Percentiles rank a stretch among this genome's conserved stretches.
Evolutionary conservation across 257 asterid genomes (phyloP).

Genomic region (Handroanthus guayacan): DNA sequence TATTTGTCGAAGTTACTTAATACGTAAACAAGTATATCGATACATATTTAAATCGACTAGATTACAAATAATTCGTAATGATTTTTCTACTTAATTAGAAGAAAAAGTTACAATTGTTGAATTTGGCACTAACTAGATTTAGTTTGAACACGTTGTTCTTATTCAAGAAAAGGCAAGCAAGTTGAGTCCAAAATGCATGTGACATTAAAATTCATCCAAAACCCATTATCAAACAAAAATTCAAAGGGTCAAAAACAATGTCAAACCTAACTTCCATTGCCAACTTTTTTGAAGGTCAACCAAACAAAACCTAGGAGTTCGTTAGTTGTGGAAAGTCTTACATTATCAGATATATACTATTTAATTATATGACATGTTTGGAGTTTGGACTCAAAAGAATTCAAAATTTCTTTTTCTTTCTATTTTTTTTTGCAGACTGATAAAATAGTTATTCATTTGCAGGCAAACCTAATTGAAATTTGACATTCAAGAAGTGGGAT

Average conservation of each 20-base stretch:
- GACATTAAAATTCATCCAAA: slow-evolving; percentile 35
- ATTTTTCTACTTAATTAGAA: not conserved
- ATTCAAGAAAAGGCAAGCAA: slow-evolving; percentile 31
- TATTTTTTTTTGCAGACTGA: not conserved
- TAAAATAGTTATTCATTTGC: slow-evolving; percentile 35
- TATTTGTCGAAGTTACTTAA: no score
- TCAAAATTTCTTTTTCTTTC: not conserved
- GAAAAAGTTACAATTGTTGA: not conserved
- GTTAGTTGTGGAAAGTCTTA: slow-evolving; percentile 28
- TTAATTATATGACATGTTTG: not conserved
- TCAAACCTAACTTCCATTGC: slow-evolving; percentile 43
- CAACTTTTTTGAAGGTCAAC: slow-evolving; percentile 38
- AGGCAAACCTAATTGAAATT: slow-evolving; percentile 44
- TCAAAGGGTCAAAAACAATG: slow-evolving; percentile 35
- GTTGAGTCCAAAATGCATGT: slow-evolving; percentile 31
- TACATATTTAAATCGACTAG: no score
- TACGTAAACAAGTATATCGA: no score
- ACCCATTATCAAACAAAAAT: slow-evolving; percentile 34
- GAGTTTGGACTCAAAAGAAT: no score
- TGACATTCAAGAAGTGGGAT: slow-evolving; percentile 48
- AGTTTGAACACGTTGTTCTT: slow-evolving; percentile 17
- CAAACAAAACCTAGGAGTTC: slow-evolving; percentile 28
- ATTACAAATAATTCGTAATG: no score
- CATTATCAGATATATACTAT: not conserved
- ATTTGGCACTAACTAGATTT: not conserved